These are phyloP conservation scores for Botrytis porri DNA, from an alignment of 2,329 filamentous ascomycete species.

Conservation along the genomic window DNA sequence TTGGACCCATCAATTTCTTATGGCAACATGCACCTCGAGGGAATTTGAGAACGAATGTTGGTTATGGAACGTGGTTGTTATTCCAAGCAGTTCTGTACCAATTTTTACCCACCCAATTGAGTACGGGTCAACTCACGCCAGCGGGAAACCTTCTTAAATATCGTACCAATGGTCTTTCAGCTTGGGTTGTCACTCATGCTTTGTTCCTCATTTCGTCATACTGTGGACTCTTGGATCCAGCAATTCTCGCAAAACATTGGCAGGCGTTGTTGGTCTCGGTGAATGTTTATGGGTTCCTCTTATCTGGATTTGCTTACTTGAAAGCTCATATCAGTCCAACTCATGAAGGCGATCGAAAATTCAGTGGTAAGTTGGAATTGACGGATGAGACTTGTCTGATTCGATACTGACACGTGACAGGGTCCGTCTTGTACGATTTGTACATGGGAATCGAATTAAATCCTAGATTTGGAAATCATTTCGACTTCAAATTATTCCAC, in stretches of 20 bases:
- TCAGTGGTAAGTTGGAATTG: slow-evolving; percentile 39
- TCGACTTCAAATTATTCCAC: slow-evolving; percentile 48
- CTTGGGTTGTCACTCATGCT: slow-evolving; percentile 42
- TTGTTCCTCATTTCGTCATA: slow-evolving; percentile 35
- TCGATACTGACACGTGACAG: slow-evolving; percentile 29
- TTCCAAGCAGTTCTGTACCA: slow-evolving; percentile 40
- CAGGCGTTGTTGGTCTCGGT: slow-evolving; percentile 41
- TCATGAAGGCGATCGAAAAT: slow-evolving; percentile 44
- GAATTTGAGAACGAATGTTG: slow-evolving; percentile 23
- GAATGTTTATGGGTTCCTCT: slow-evolving; percentile 41
- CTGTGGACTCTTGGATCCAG: slow-evolving; percentile 40
- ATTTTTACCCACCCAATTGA: slow-evolving; percentile 37
- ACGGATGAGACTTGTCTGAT: not conserved
- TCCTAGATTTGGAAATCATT: slow-evolving; percentile 43
- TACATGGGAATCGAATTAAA: slow-evolving; percentile 49
- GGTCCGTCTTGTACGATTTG: slow-evolving; percentile 43
- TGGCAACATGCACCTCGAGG: slow-evolving; percentile 23
- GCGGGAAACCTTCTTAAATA: slow-evolving; percentile 45
- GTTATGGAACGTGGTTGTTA: slow-evolving; percentile 38
- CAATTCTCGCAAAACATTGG: slow-evolving; percentile 45
- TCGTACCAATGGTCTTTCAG: slow-evolving; percentile 44
- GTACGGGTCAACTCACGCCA: slow-evolving; percentile 44
- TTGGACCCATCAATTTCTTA: slow-evolving; percentile 25
- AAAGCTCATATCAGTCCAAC: slow-evolving; percentile 43
- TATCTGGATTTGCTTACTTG: slow-evolving; percentile 38